Evolutionary conservation across 345 rosid species (phyloP).

Genomic region (Eucalyptus cloeziana): DNA sequence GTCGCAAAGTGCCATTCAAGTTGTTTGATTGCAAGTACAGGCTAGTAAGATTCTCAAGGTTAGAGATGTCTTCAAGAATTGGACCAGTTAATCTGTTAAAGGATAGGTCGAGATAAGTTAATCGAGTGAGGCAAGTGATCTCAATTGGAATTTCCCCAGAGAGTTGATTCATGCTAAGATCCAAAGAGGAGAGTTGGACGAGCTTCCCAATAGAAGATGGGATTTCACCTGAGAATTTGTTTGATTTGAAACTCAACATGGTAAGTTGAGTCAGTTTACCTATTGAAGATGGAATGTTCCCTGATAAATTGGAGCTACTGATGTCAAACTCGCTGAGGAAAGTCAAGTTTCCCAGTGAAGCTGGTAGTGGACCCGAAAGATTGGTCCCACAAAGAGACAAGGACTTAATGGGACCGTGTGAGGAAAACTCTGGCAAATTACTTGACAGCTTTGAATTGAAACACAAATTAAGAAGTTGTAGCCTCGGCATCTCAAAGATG

Average conservation of each 20-base stretch:
- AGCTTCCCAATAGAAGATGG: neutral
- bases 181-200: neutral
- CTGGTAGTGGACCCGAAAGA: no score
- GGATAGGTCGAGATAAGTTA: neutral
- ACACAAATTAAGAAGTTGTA: neutral
- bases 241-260: neutral
- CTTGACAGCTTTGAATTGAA: neutral
- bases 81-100: slow-evolving; percentile 1
- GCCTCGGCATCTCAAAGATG: neutral
- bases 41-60: neutral
- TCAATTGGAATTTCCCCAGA: neutral
- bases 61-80: neutral
- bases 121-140: neutral
- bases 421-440: neutral
- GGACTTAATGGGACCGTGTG: neutral
- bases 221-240: neutral
- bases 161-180: neutral
- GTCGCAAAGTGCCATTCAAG: neutral
- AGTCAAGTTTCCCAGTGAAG: no score
- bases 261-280: neutral
- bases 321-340: no score
- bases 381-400: neutral
- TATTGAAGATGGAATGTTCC: neutral
- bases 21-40: neutral
- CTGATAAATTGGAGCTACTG: neutral